A percentile compares a stretch with the other conserved stretches of the same genome.
Evolutionary conservation across 1,139 yeast species (phyloP).

Genomic region (Pichia sp.): DNA sequence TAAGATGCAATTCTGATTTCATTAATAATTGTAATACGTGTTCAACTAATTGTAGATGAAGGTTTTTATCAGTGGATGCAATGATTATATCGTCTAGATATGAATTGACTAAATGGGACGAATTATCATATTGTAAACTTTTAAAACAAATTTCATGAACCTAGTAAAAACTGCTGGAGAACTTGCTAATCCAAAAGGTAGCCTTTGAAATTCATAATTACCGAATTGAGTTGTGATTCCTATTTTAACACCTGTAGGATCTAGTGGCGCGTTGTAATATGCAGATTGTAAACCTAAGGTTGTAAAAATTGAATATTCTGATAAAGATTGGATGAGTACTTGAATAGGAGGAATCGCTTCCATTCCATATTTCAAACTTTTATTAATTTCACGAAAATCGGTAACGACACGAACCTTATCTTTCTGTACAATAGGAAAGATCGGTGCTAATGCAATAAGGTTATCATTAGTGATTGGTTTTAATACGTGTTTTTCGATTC

Average conservation of each 20-base stretch:
- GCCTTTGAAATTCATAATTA: neutral
- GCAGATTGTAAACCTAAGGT: neutral
- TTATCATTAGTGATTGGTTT: neutral
- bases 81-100: neutral
- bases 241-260: neutral
- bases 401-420: neutral
- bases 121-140: neutral
- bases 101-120: neutral
- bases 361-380: no score
- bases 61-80: neutral
- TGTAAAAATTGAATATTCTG: neutral
- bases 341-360: neutral
- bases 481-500: neutral
- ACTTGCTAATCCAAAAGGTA: neutral
- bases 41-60: neutral
- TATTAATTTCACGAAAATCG: neutral
- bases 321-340: neutral
- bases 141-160: neutral
- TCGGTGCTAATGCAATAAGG: neutral
- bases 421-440: neutral
- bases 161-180: neutral
- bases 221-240: neutral
- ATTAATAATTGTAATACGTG: no score
- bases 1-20: no score
- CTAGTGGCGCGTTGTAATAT: neutral